Base-by-base conservation (phyloP, 2,329 filamentous ascomycete species). In the Teratosphaeriaceae sp. region DNA sequence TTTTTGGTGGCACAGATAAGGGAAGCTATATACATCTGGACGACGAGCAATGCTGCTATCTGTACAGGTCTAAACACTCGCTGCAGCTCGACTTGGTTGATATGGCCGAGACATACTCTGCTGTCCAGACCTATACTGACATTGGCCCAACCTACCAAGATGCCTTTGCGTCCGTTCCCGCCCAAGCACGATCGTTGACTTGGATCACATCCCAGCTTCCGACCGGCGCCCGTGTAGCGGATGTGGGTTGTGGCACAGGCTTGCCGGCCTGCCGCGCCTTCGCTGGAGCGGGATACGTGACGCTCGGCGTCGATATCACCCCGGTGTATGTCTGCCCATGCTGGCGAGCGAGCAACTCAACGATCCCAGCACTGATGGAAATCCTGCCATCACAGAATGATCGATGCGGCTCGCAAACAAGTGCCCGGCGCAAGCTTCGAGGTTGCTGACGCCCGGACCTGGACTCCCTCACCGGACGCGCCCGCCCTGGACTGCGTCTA, bases 91-190 rank as follows among this genome's bases (percentile, higher is more conserved):
- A 27, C 24, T 27, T 27, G 24, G 8, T 8, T 27, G 24, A 27
- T 15, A 34, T 34, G 30, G 16, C 30, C 7, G 30, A 11, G 9
- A 11, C 30, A 11, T 24, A 16, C 20, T 24, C 20, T 11, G 20
- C 22, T 4, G 22, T 18, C 5, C 20, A 23, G 5, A 38, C 22
- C n/a, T 38, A 24, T 20, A 15, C 26, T 12, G 36, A 36, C 37
- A 35, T 46, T 16, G 43, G 43, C 26, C 23, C 38, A 5, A 26
- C 27, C 19, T 46, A 46, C 22, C 43, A 46, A 21, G 39, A 37
- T 21, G 39, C 43, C 20, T 42, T 42, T 26, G 29, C 23, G 12
- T 12, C 24, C 8, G 20, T 23, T 11, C 36, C 42, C 5, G 19
- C 22, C 12, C 42, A 44, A 18, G 29, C 40, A 6, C 36, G 36